Percentiles rank a stretch among this genome's conserved stretches.
Conservation (phyloP, 1,284 basidiomycete genomes). For the Malassezia nana region DNA sequence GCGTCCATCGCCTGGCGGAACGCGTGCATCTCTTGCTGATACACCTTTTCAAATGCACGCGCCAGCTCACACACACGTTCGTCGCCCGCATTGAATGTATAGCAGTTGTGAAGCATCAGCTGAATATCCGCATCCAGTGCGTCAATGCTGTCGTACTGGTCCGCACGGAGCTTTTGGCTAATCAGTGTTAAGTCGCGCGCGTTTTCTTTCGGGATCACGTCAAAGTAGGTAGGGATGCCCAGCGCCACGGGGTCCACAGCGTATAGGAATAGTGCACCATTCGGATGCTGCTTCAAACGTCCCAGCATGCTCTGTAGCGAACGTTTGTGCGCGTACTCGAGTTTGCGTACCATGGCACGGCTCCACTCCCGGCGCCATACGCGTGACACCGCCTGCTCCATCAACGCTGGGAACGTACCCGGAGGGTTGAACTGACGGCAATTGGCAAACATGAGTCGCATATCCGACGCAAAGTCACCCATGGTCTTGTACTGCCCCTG, state of each 20-base stretch:
- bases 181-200: slow-evolving; percentile 80
- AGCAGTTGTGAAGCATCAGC: slow-evolving; percentile 74
- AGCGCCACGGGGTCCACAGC: slow-evolving; percentile 61
- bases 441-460: slow-evolving; percentile 76
- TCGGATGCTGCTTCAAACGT: slow-evolving; percentile 46
- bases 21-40: slow-evolving; percentile 29
- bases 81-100: slow-evolving; percentile 70
- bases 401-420: slow-evolving; percentile 64
- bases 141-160: slow-evolving; percentile 68
- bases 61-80: slow-evolving; percentile 60
- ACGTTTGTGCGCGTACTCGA: slow-evolving; percentile 71
- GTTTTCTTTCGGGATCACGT: slow-evolving; percentile 69
- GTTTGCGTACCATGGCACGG: slow-evolving; percentile 63
- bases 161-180: slow-evolving; percentile 66
- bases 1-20: slow-evolving; percentile 13
- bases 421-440: slow-evolving; percentile 53
- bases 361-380: slow-evolving; percentile 68
- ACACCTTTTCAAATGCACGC: slow-evolving; percentile 47
- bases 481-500: slow-evolving; percentile 32
- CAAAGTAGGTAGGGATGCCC: slow-evolving; percentile 70
- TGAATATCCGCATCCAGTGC: slow-evolving; percentile 70
- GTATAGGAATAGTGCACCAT: slow-evolving; percentile 51
- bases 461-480: slow-evolving; percentile 63
- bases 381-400: slow-evolving; percentile 56
- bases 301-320: slow-evolving; percentile 65